Conservation (phyloP, 2,329 filamentous ascomycete genomes). For the Fusarium devonianum region DNA sequence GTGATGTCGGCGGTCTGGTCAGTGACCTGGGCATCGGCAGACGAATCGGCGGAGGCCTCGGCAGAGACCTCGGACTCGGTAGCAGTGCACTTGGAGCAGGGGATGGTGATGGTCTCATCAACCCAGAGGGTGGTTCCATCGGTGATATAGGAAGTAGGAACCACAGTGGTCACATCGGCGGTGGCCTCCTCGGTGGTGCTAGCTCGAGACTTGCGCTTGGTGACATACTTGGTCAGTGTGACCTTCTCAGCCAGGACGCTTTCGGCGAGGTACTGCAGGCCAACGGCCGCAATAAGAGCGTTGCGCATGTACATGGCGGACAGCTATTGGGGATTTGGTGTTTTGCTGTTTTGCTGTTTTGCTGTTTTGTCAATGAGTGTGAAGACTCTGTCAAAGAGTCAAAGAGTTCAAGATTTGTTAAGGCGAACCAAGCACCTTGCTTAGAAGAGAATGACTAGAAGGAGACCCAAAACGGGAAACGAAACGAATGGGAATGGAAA, state of each 20-base stretch:
- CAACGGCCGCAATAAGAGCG: slow-evolving; percentile 34
- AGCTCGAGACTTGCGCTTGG: slow-evolving; percentile 22
- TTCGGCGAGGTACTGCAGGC: slow-evolving; percentile 33
- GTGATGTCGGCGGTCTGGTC: slow-evolving; percentile 21
- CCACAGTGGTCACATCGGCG: slow-evolving; percentile 26
- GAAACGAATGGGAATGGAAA: slow-evolving; percentile 34
- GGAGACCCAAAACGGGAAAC: slow-evolving; percentile 34
- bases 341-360: slow-evolving; percentile 23
- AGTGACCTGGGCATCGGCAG: neutral
- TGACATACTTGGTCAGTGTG: slow-evolving; percentile 24
- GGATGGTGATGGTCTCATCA: slow-evolving; percentile 31
- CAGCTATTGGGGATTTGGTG: slow-evolving; percentile 9
- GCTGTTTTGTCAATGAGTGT: slow-evolving; percentile 35
- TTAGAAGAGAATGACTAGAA: slow-evolving; percentile 40
- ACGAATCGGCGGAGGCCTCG: neutral
- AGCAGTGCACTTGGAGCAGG: slow-evolving; percentile 15
- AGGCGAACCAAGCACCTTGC: slow-evolving; percentile 40
- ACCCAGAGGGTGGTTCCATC: slow-evolving; percentile 30
- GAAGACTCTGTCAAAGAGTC: slow-evolving; percentile 42
- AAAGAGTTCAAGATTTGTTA: slow-evolving; percentile 22
- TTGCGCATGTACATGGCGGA: slow-evolving; percentile 38
- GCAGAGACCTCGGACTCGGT: slow-evolving; percentile 1
- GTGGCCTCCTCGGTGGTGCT: slow-evolving; percentile 22
- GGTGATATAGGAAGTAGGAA: slow-evolving; percentile 32
- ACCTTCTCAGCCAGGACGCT: slow-evolving; percentile 34